Evolutionary conservation across 176 grass and related monocot genomes (phyloP), one percentile per base, ranked within the genome.

Genomic region (Triticum dicoccoides): DNA sequence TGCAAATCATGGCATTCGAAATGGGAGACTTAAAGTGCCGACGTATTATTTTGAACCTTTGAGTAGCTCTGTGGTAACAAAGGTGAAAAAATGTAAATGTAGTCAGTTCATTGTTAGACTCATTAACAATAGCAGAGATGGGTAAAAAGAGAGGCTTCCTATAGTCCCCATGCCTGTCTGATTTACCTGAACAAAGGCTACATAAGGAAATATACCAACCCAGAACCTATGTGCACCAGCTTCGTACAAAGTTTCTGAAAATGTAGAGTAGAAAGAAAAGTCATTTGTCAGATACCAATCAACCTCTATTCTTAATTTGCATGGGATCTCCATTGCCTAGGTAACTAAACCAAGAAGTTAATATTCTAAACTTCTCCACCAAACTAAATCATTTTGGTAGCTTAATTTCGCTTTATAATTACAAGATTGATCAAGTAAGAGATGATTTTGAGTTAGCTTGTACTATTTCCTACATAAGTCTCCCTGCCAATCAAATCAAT

Each of bases 101-200:
- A 33, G 41, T 67, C 51, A 65, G 20, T 25, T 72, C 39, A 71
- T 42, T 15, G 66, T 49, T 61, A 34, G 45, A 42, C 72, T 8
- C 41, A 42, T 42, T 42, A 42, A 42, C 9, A 42, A 10, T 42
- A 42, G 2, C 41, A 42, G 9, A 69, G 70, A 59, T n/a, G 47
- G 12, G 56, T 42, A 69, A 79, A 21, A 10, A 11, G 20, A 73
- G 69, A 15, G 39, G 61, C 2, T 14, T 95, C 96, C 91, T 95
- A 37, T 34, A 20, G 73, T 94, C 82, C 61, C 90, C 93, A 44
- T 93, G 73, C 80, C 91, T 88, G 4, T 52, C 15, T 66, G 10
- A 49, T 68, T 70, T 87, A 93, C 95, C 93, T 98, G 86, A 98
- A 98, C 9, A 90, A 18, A 82, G 95, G 95, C 89, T 91, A 98